Base-by-base conservation (phyloP, 495 filamentous ascomycete species). In the Lichenothelia convexa region DNA sequence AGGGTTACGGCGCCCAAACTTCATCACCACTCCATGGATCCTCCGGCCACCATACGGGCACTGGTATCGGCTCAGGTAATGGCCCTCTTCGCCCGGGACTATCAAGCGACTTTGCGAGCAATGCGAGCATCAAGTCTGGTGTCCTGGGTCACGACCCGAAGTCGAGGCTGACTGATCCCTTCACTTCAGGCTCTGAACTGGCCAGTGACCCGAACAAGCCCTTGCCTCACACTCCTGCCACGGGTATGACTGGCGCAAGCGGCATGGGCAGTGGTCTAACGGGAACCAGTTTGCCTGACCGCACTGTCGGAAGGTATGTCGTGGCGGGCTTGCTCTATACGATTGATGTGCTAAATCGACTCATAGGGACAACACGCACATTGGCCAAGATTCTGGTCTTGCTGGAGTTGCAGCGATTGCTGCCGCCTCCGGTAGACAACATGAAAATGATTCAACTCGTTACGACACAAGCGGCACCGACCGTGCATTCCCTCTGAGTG, bases 71-170 rank as follows among this genome's bases (percentile, higher is more conserved):
- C 11, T 33, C 18, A 35, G 30, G 21, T 19, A 41, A 38, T n/a
- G 9, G 16, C 8, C 21, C 18, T 26, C 29, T n/a, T n/a, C n/a
- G 32, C 8, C 31, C 41, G 3, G 17, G 30, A 26, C 13, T 19
- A 6, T 7, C 23, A 1, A 18, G 4, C 12, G 47, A 47, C 4
- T 38, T 35, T 18, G 37, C 40, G 16, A 58, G 54, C 43, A 41
- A 31, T 1, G 39, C 45, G 18, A 50, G 48, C 36, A 47, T 58
- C 38, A 54, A 52, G 39, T 56, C 53, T 26, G 53, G 55, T 21
- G 39, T 51, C 7, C 24, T 44, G 19, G 55, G 55, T 21, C 44
- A 46, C n/a, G 13, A 13, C 22, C 13, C 35, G 6, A 8, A 32
- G n/a, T 15, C 5, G 31, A 32, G 39, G 22, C 4, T 32, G 17